Conservation (phyloP, 2,329 filamentous ascomycete genomes). For the Cephalotrichum gorgonifer region DNA sequence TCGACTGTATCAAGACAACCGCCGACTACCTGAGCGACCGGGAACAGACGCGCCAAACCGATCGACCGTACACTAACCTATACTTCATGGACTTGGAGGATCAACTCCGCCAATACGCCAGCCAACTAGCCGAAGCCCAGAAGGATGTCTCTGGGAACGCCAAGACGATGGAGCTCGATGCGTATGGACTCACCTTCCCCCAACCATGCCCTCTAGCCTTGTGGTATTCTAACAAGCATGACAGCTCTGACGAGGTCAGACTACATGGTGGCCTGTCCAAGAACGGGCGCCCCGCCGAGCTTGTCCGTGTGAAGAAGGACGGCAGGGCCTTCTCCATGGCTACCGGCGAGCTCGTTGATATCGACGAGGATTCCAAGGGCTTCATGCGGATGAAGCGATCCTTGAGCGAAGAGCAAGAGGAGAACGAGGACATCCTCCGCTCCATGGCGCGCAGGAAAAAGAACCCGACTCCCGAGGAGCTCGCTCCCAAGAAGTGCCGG, state of each 20-base stretch:
- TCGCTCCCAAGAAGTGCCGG: slow-evolving; percentile 68
- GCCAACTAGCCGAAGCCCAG: slow-evolving; percentile 68
- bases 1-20: slow-evolving; percentile 81
- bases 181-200: slow-evolving; percentile 7
- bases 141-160: slow-evolving; percentile 44
- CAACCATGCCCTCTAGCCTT: slow-evolving; percentile 10
- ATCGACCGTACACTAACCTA: slow-evolving; percentile 87
- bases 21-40: slow-evolving; percentile 77
- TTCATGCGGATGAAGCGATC: slow-evolving; percentile 53
- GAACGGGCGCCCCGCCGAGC: slow-evolving; percentile 73
- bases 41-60: slow-evolving; percentile 74
- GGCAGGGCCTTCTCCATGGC: slow-evolving; percentile 71
- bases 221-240: slow-evolving; percentile 12
- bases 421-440: slow-evolving; percentile 73
- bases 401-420: slow-evolving; percentile 58
- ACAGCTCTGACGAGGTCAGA: slow-evolving; percentile 56
- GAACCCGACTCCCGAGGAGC: slow-evolving; percentile 76
- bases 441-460: slow-evolving; percentile 97
- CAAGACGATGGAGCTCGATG: slow-evolving; percentile 39
- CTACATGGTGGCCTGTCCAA: slow-evolving; percentile 72
- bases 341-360: slow-evolving; percentile 54
- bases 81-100: slow-evolving; percentile 96
- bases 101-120: slow-evolving; percentile 83
- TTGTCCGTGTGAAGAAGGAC: slow-evolving; percentile 72
- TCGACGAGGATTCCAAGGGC: slow-evolving; percentile 30